Conservation (phyloP, 179 eudicot genomes). For the Actinidia polygama region DNA sequence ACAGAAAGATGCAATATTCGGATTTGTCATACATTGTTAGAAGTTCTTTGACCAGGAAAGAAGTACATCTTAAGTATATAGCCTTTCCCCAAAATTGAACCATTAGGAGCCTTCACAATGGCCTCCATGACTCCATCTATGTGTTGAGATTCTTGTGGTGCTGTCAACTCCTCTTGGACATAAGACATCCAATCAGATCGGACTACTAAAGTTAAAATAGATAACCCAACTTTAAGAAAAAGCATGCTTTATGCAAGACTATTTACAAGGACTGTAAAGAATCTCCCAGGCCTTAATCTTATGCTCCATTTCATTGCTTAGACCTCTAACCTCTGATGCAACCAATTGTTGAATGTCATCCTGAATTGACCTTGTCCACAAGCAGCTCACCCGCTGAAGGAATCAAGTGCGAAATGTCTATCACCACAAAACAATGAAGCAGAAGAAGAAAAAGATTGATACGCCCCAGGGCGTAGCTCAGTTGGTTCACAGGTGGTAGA, state of each 20-base stretch:
- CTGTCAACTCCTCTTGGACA: slow-evolving; percentile 76
- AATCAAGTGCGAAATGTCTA: too few relatives aligned
- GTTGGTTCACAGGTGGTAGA: too few relatives aligned
- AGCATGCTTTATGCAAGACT: slow-evolving; percentile 23
- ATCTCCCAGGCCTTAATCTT: slow-evolving; percentile 91
- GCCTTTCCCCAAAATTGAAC: slow-evolving; percentile 91
- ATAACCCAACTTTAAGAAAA: slow-evolving; percentile 19
- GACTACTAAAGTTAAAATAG: slow-evolving; percentile 9
- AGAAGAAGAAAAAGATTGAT: too few relatives aligned
- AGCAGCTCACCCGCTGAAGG: too few relatives aligned
- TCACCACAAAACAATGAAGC: too few relatives aligned
- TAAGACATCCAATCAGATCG: slow-evolving; percentile 26
- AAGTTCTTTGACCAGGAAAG: slow-evolving; percentile 98
- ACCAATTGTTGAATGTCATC: slow-evolving; percentile 89
- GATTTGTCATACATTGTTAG: slow-evolving; percentile 75
- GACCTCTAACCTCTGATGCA: slow-evolving; percentile 87
- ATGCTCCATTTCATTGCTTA: slow-evolving; percentile 99
- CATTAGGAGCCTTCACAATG: slow-evolving; percentile 82
- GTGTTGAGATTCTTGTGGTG: slow-evolving; percentile 85
- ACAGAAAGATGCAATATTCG: too few relatives aligned
- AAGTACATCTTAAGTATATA: slow-evolving; percentile 92
- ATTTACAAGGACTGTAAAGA: slow-evolving; percentile 88
- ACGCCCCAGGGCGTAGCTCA: too few relatives aligned
- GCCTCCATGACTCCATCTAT: slow-evolving; percentile 99
- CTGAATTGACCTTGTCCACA: slow-evolving; percentile 47